Conservation (phyloP, 306 rosid species). For the Lotus japonicus region DNA sequence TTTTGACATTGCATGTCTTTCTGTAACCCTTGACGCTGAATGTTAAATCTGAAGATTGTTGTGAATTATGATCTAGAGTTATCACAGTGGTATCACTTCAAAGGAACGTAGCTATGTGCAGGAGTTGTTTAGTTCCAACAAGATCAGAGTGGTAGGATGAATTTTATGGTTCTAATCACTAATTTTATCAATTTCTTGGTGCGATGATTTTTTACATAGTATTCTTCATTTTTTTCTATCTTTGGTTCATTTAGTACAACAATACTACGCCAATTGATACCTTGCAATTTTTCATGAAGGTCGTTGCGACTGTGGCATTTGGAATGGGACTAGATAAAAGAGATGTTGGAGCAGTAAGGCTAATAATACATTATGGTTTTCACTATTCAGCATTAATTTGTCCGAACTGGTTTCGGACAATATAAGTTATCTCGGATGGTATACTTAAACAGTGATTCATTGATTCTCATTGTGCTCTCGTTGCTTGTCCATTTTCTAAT, state of each 20-base stretch:
- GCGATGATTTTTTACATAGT: constrained; percentile 6
- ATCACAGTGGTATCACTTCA: constrained; percentile 75
- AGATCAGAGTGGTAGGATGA: constrained; percentile 77
- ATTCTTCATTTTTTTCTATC: constrained; percentile 7
- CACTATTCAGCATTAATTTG: constrained; percentile 26
- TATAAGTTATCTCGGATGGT: constrained; percentile 14
- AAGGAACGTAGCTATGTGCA: constrained; percentile 79
- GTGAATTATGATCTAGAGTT: constrained; percentile 47
- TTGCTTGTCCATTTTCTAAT: neutral
- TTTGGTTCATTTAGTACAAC: constrained; percentile 13
- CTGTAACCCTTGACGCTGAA: constrained; percentile 3
- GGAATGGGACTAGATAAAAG: constrained; percentile 98
- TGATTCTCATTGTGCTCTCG: constrained; percentile 16
- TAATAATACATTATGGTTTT: constrained; percentile 21
- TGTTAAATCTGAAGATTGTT: constrained; percentile 28
- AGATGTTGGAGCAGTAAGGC: constrained; percentile 92
- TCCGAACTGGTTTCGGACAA: constrained; percentile 17
- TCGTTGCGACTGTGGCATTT: constrained; percentile 98
- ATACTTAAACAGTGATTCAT: constrained; percentile 8
- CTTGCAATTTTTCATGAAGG: constrained; percentile 43
- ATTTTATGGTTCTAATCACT: neutral
- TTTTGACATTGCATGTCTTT: constrained; percentile 9
- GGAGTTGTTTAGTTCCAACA: constrained; percentile 77
- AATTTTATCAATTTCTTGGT: constrained; percentile 22
- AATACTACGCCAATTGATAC: constrained; percentile 17